These are phyloP conservation scores for Macaranga tanarius DNA, from an alignment of 441 rosid genomes.

Conservation along the genomic window DNA sequence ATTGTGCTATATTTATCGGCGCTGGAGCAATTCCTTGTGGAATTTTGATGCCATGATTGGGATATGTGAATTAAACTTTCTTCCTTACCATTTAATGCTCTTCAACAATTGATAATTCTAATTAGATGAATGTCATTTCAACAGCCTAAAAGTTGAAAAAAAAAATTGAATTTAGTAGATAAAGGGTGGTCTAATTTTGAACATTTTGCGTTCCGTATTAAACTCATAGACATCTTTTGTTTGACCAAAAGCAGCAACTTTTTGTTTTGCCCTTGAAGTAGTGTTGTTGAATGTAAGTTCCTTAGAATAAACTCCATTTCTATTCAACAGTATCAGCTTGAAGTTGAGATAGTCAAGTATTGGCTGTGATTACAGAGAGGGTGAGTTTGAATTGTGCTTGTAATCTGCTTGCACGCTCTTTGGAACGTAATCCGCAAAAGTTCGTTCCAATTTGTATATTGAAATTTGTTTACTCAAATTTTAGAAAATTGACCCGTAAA, in stretches of 20 bases:
- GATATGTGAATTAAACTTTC: background rate
- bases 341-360: background rate
- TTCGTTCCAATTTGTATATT: no score
- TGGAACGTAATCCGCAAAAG: no score
- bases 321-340: background rate
- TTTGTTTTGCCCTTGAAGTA: background rate
- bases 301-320: background rate
- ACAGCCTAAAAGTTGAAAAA: background rate
- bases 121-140: background rate
- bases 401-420: no score
- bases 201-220: background rate
- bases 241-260: background rate
- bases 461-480: no score
- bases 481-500: no score
- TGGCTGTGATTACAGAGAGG: background rate
- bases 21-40: background rate
- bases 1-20: no score
- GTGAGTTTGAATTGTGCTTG: no score
- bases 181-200: background rate
- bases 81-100: background rate
- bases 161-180: no score
- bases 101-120: no score
- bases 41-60: background rate
- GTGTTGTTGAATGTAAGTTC: background rate
- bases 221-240: background rate